Conservation (phyloP, 208 protist species). For the Phytomonas sp. region DNA sequence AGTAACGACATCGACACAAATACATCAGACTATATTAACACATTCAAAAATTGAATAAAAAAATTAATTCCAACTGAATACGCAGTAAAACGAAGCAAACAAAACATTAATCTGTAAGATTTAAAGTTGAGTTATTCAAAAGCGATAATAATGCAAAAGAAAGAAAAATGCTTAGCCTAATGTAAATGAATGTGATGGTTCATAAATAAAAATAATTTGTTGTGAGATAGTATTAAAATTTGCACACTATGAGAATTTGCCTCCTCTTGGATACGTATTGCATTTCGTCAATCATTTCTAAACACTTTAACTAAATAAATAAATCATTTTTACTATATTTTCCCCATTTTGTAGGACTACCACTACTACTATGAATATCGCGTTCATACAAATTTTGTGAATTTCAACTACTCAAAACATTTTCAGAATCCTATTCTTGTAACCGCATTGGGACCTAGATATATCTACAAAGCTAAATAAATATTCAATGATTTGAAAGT, state of each 20-base stretch:
- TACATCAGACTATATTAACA: background rate
- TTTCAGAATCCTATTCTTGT: background rate
- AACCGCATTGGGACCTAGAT: background rate
- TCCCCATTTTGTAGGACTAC: background rate
- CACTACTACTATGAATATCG: background rate
- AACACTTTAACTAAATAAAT: background rate
- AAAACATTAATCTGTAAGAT: background rate
- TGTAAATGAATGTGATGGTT: background rate
- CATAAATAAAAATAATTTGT: background rate
- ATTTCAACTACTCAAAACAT: background rate
- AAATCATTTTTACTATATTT: background rate
- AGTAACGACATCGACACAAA: conserved; percentile 1
- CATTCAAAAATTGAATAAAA: background rate
- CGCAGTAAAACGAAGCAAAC: background rate
- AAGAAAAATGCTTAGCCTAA: background rate
- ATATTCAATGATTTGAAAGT: background rate
- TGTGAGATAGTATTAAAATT: background rate
- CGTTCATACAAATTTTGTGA: background rate
- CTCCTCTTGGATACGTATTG: background rate
- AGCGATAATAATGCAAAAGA: background rate
- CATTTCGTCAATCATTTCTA: background rate
- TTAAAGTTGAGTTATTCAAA: background rate
- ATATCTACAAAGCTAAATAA: background rate
- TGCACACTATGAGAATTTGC: background rate
- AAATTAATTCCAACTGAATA: background rate